These are phyloP conservation scores for Anthoceros angustus DNA, from an alignment of 225 moss, liverwort and hornwort genomes.

Conservation along the genomic window DNA sequence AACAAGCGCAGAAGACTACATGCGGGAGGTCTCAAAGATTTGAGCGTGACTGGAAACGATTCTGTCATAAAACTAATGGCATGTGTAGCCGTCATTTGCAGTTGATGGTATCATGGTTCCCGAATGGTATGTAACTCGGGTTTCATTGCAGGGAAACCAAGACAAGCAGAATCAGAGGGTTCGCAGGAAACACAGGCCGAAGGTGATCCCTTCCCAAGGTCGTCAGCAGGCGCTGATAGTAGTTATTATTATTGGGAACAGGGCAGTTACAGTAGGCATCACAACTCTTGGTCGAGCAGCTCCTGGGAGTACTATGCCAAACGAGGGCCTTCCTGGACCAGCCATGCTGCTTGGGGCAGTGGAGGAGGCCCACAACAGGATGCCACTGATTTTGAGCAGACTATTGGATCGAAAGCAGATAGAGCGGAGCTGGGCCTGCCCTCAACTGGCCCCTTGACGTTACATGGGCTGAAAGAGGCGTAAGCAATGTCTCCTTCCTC, in stretches of 20 bases:
- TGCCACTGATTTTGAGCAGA: background rate
- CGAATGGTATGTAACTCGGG: no score
- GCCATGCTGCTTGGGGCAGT: background rate
- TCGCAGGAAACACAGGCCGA: background rate
- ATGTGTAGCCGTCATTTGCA: background rate
- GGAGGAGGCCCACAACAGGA: background rate
- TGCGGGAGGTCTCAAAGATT: background rate
- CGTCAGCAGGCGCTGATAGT: background rate
- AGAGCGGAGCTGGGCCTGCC: constrained; percentile 2
- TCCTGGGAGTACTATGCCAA: background rate
- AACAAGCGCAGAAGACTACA: no score
- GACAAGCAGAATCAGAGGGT: no score
- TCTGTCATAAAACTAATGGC: background rate
- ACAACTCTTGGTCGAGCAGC: background rate
- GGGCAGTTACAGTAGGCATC: background rate
- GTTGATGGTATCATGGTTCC: background rate
- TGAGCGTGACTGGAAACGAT: background rate
- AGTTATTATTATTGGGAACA: background rate
- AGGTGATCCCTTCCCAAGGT: background rate
- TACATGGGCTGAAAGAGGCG: background rate
- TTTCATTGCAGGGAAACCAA: no score
- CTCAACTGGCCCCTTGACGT: background rate
- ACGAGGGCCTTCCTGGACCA: background rate
- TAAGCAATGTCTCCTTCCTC: background rate
- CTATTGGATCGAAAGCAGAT: background rate